Evolutionary conservation across 148 eudicot species (phyloP).

Genomic region (Chenopodium quinoa): DNA sequence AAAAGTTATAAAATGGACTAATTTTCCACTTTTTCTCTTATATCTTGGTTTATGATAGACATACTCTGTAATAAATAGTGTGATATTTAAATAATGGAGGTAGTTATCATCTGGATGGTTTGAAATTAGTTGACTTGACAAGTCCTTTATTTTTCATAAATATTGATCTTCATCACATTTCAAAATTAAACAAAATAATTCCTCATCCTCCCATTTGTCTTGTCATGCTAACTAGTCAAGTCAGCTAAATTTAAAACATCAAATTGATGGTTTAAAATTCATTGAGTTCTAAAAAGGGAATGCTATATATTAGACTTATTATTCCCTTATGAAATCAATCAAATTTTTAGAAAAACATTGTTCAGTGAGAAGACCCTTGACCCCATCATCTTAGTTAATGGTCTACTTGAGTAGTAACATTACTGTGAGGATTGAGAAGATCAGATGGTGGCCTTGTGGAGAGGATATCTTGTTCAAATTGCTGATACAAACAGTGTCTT

Average conservation of each 20-base stretch:
- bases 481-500: not conserved
- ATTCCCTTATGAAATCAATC: not conserved
- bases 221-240: not conserved
- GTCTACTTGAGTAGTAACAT: not conserved
- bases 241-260: not conserved
- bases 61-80: too few relatives aligned
- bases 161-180: too few relatives aligned
- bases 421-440: not conserved
- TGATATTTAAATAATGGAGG: too few relatives aligned
- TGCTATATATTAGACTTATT: not conserved
- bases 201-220: not conserved
- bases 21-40: too few relatives aligned
- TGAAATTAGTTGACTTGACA: not conserved
- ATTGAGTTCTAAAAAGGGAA: not conserved
- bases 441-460: not conserved
- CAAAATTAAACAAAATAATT: too few relatives aligned
- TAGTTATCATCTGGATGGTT: not conserved
- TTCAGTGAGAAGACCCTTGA: not conserved
- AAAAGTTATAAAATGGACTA: too few relatives aligned
- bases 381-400: not conserved
- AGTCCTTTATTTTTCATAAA: not conserved
- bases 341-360: not conserved
- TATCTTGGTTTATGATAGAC: too few relatives aligned
- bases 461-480: not conserved
- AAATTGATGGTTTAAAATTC: not conserved